Evolutionary conservation across 805 yeast species (phyloP), one percentile per base, ranked within the genome.

Genomic region (Tanozyma kutaoensis): DNA sequence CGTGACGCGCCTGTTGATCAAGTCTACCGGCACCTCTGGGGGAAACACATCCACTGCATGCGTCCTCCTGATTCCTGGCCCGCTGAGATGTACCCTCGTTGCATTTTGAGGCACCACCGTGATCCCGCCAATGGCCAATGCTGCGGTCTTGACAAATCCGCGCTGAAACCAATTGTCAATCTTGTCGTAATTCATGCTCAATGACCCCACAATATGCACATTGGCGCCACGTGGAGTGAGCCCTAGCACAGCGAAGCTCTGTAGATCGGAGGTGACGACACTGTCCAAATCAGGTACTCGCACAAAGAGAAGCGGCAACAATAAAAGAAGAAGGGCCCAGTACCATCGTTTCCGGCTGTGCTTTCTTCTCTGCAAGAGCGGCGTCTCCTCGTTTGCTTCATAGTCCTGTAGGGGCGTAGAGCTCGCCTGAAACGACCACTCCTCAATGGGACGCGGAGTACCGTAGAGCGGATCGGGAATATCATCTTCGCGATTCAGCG

Each of bases 141-240:
- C 46, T 1, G 42, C 43, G 2, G 39, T 16, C 24, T 40, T 43
- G 16, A 50, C 28, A 1, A 45, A 21, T 15, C 32, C 27, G 14
- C 45, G 37, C 27, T 47, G 47, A 3, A 52, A 7, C 3, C 25
- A 13, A 26, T 40, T 48, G 18, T 36, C 14, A 5, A 55, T 37
- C 7, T 39, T 30, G 25, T 40, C 46, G 33, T 56, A 58, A 33
- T 55, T 31, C 11, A 55, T 37, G 5, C 33, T 24, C 3, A 55
- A 28, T 0, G 43, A 26, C 3, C 52, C 54, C 4, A 36, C 32
- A 12, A 55, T 46, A 27, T 46, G 51, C 13, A 51, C 37, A 14
- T 44, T 38, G 5, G 53, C 24, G 2, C 64, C 63, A 5, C 28
- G 24, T 12, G 42, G 43, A 17, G 40, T 40, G 10, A 36, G 22